Base-by-base conservation (phyloP, 2,329 filamentous ascomycete species). In the Sporothrix brunneoviolacea region DNA sequence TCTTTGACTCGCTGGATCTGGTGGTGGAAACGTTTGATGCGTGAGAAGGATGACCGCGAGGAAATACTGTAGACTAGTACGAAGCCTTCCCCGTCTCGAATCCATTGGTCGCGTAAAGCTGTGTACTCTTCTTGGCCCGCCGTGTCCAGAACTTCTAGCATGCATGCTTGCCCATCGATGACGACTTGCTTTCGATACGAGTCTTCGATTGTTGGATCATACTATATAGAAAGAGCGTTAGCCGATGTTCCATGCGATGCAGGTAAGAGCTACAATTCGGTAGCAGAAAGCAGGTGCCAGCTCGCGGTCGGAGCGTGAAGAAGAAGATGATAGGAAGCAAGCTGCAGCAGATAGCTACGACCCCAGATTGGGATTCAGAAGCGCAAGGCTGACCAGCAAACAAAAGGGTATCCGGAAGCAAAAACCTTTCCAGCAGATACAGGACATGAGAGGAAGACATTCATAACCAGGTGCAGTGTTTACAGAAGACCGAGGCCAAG, bases 41-140 rank as follows among this genome's bases (percentile, higher is more conserved):
- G 86, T 52, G 86, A 84, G 66, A 97, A 97, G 18, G 91, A 97
- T 30, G 91, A 91, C 62, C 93, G 86, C 47, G 91, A 97, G 13
- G 93, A 95, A 70, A 98, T 97, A 74, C 90, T 95, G 76, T 98
- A 97, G 58, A 98, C 93, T 55, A 98, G 78, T 27, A 98, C 88
- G 65, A 97, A 97, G 18, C 93, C 93, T 68, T 98, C 93, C 59
- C 93, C 91, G 65, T 97, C 91, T 61, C 93, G 83, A 67, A 97
- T 97, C 91, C 91, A 97, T 73, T 97, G 93, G 68, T 97, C 93
- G 64, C 93, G 81, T 62, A 97, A 74, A 41, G 93, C 93, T 57
- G 91, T 96, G 71, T 97, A 98, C 72, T 98, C 93, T 72, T 98
- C 93, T 69, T 98, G 93, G 52, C 93, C 93, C 47, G 93, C 93